These are phyloP conservation scores for Debaryomyces subglobosus DNA, from an alignment of 1,139 yeast species.

Conservation along the genomic window DNA sequence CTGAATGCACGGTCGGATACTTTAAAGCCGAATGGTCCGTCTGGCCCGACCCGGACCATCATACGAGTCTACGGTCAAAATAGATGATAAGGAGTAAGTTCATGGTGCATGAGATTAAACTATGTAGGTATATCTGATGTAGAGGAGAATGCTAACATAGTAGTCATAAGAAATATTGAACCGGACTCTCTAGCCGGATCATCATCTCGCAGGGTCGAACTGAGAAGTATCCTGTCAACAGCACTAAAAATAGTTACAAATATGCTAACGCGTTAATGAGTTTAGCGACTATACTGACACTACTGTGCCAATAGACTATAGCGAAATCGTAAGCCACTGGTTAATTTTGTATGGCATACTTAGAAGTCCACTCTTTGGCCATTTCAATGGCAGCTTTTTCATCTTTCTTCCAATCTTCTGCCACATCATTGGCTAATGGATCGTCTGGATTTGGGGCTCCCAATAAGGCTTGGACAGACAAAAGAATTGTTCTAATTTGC, in stretches of 20 bases:
- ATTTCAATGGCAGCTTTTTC: conserved; percentile 78
- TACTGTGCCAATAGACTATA: not conserved
- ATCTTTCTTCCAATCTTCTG: conserved; percentile 92
- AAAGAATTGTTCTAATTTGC: conserved; percentile 89
- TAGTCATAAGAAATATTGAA: not conserved
- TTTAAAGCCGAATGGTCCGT: not conserved
- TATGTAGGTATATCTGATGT: not conserved
- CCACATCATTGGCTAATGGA: conserved; percentile 97
- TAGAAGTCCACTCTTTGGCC: conserved; percentile 85
- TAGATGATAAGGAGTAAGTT: not conserved
- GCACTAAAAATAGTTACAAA: not conserved
- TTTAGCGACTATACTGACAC: not conserved
- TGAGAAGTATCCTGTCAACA: not conserved
- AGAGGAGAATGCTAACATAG: not conserved
- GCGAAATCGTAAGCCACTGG: not conserved
- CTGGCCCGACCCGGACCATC: not conserved
- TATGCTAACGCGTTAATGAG: not conserved
- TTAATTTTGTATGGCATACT: conserved; percentile 49
- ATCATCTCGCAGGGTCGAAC: not conserved
- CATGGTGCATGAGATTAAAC: not conserved
- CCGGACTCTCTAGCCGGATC: not conserved
- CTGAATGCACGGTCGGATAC: not conserved
- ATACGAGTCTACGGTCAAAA: not conserved
- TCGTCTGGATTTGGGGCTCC: conserved; percentile 99
- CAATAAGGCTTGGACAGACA: conserved; percentile 89